Evolutionary conservation across 2,329 filamentous ascomycete genomes (phyloP).

Genomic region (Chaetomium strumarium): DNA sequence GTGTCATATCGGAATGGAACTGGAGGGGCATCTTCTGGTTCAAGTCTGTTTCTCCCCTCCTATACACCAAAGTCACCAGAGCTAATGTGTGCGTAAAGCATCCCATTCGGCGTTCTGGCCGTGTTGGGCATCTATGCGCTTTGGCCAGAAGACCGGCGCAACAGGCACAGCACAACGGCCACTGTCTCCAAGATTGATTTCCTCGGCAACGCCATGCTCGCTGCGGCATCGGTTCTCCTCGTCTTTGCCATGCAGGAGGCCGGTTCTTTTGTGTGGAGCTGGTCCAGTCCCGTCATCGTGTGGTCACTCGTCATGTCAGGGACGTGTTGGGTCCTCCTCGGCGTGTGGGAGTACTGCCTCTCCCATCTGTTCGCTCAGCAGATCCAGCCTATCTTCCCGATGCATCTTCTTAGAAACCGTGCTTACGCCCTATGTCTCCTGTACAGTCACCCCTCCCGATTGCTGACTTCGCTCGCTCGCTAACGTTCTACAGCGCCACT

Average conservation of each 20-base stretch:
- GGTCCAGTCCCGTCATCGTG: conserved; percentile 48
- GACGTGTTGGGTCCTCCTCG: conserved; percentile 43
- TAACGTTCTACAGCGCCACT: conserved; percentile 40
- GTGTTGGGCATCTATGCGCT: conserved; percentile 41
- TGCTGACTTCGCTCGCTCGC: not conserved
- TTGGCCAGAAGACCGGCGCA: conserved; percentile 27
- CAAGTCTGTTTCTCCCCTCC: conserved; percentile 40
- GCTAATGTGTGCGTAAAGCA: conserved; percentile 28
- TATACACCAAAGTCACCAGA: not conserved
- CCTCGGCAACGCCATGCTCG: conserved; percentile 44
- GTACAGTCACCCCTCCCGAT: conserved; percentile 33
- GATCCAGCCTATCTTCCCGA: conserved; percentile 52
- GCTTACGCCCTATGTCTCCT: conserved; percentile 47
- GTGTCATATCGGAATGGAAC: conserved; percentile 46
- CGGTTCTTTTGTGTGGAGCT: conserved; percentile 45
- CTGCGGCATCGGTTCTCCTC: conserved; percentile 47
- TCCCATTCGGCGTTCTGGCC: conserved; percentile 44
- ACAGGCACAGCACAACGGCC: conserved; percentile 32
- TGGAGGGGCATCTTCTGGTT: conserved; percentile 59
- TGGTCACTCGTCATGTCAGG: conserved; percentile 42
- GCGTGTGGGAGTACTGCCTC: conserved; percentile 46
- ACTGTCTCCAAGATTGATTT: conserved; percentile 47
- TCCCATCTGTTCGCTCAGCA: conserved; percentile 30
- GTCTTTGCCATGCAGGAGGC: conserved; percentile 54
- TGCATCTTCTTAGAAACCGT: conserved; percentile 41